Evolutionary conservation across 176 grass and related monocot genomes (phyloP).

Genomic region (Eragrostis curvula): DNA sequence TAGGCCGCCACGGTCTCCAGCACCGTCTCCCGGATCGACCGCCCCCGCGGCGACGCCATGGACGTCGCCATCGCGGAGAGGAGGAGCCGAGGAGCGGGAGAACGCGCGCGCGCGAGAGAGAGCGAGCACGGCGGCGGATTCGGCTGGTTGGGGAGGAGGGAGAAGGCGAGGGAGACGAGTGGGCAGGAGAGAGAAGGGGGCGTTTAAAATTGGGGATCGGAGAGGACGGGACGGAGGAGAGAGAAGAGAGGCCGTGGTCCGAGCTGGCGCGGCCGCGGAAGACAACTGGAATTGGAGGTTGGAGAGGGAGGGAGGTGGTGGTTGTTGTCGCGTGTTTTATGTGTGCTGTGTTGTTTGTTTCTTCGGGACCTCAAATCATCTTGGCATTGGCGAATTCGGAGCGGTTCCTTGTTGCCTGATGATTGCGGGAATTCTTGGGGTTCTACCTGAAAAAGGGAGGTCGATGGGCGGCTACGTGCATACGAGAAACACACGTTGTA

Average conservation of each 20-base stretch:
- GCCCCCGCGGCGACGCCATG: slow-evolving; percentile 61
- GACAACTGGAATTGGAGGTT: slow-evolving; percentile 51
- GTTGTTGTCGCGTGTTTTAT: slow-evolving; percentile 42
- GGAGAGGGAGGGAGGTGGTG: slow-evolving; percentile 1
- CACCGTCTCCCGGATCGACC: slow-evolving; percentile 82
- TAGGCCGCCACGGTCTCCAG: slow-evolving; percentile 79
- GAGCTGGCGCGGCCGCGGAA: slow-evolving; percentile 49
- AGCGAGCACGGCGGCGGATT: neutral
- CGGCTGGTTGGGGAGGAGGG: neutral
- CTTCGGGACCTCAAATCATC: neutral
- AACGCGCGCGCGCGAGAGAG: neutral
- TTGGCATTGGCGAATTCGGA: too few species aligned
- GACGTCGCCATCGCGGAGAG: slow-evolving; percentile 59
- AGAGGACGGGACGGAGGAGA: neutral
- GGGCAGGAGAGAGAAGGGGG: slow-evolving; percentile 4
- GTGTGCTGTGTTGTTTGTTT: neutral
- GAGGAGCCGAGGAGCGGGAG: too few species aligned
- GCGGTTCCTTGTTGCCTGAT: neutral
- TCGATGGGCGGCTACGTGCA: neutral
- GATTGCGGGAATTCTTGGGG: slow-evolving; percentile 1
- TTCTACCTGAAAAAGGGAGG: neutral
- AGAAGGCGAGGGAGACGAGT: neutral
- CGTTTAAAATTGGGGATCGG: slow-evolving; percentile 40
- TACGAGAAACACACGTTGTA: too few species aligned
- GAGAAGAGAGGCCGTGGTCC: slow-evolving; percentile 6